Evolutionary conservation across 1,284 basidiomycete species (phyloP), one percentile per base, ranked within the genome.

Genomic region (Sporisorium graminicola): DNA sequence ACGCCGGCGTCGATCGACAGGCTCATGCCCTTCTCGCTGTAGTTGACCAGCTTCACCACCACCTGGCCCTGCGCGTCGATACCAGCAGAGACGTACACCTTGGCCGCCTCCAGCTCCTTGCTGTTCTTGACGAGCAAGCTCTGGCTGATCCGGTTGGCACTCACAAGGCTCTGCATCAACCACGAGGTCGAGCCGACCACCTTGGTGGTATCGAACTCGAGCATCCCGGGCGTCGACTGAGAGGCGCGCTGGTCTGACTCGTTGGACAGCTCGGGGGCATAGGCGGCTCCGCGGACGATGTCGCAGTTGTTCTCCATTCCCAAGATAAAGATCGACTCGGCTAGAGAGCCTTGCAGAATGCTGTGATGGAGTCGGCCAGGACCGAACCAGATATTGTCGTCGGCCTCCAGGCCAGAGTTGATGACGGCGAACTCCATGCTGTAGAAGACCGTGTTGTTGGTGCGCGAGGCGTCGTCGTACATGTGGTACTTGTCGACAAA

Each of bases 321-420:
- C 3, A 90, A 91, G 90, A 92, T 92, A 81, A 90, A 92, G 0
- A 90, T 90, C 5, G 90, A 91, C 83, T 92, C 92, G 24, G 86
- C 87, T 5, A 87, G 74, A 22, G 89, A 86, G 37, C 87, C 89
- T 87, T 86, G 74, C 33, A 87, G 72, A 44, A 86, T 90, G 0
- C 91, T 90, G 85, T 88, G 91, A 16, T 86, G 81, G 8, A 92
- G 86, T n/a, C 90, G 88, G 35, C 90, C 90, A 20, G 88, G 67
- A 1, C 87, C 83, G 16, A 89, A 90, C 75, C 89, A 92, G 24
- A 90, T 67, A 75, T 91, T 86, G 72, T 86, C 88, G 20, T 69
- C 62, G 8, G 60, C 59, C 26, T 89, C 90, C 1, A 70, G 53
- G 13, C 79, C 79, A 2, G 65, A 71, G 70, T 91, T 91, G 56